A percentile compares a stretch with the other conserved stretches of the same genome.
Evolutionary conservation across 2,329 filamentous ascomycete species (phyloP).

Genomic region (Aureobasidium uvarum): DNA sequence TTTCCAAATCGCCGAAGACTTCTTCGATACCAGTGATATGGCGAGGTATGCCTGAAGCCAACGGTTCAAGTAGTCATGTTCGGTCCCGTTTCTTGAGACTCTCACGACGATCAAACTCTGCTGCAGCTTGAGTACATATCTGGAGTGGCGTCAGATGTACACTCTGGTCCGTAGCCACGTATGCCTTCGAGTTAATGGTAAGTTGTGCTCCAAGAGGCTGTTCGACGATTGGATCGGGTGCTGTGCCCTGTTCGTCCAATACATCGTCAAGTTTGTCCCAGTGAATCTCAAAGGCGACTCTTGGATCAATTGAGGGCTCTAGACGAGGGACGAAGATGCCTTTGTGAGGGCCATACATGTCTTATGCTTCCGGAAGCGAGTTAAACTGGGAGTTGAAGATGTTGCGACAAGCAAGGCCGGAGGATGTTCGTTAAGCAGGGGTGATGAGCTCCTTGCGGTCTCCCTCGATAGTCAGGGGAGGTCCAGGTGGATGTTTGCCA

Average conservation of each 20-base stretch:
- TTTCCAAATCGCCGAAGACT: no score
- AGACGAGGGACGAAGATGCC: neutral
- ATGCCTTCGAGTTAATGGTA: neutral
- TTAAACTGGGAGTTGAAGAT: neutral
- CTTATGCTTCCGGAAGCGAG: neutral
- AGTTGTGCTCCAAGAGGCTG: neutral
- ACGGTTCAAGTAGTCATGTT: no score
- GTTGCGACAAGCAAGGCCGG: neutral
- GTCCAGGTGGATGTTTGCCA: neutral
- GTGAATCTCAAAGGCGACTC: neutral
- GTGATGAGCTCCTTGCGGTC: neutral
- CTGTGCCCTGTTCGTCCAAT: neutral
- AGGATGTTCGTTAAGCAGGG: neutral
- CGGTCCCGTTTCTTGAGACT: no score
- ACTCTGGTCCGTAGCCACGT: no score
- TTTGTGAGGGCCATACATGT: constrained; percentile 5
- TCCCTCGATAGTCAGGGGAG: neutral
- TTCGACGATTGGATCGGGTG: neutral
- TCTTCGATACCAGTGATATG: no score
- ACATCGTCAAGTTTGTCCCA: neutral
- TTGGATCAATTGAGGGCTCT: neutral
- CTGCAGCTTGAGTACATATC: no score
- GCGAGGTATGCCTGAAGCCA: no score
- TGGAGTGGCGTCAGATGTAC: no score
- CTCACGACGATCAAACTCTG: no score